phyloP scores from a whole-genome alignment of 1,139 yeast species.

The Yamadazyma friedrichii region DNA sequence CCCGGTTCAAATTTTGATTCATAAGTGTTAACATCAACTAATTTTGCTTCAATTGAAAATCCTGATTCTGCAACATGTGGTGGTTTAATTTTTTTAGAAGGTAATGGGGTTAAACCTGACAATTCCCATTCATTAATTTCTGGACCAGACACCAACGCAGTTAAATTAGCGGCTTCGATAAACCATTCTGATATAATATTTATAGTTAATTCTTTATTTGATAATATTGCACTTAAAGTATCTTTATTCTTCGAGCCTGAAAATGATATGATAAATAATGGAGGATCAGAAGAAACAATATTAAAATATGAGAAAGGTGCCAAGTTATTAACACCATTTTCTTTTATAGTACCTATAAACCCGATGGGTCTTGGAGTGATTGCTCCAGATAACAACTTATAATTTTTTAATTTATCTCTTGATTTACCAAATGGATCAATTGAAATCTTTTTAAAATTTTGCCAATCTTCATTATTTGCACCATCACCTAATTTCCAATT shows the following conservation, averaged over 20 bases:
- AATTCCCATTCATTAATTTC: constrained; percentile 56
- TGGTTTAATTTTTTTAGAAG: constrained; percentile 47
- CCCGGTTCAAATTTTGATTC: constrained; percentile 37
- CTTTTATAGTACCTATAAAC: constrained; percentile 47
- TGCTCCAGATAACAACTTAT: constrained; percentile 49
- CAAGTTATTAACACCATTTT: constrained; percentile 46
- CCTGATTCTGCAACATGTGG: constrained; percentile 63
- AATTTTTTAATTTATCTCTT: constrained; percentile 46
- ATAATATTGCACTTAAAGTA: constrained; percentile 47
- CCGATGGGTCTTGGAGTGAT: constrained; percentile 62
- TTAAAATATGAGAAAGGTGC: constrained; percentile 62
- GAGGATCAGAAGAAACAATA: constrained; percentile 54
- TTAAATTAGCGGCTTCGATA: constrained; percentile 58
- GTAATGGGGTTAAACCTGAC: constrained; percentile 51
- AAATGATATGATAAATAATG: constrained; percentile 53
- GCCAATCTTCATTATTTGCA: constrained; percentile 45
- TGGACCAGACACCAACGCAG: constrained; percentile 47
- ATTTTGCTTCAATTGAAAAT: constrained; percentile 56
- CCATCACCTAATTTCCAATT: constrained; percentile 53
- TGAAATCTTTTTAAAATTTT: constrained; percentile 30
- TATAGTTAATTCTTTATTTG: constrained; percentile 55
- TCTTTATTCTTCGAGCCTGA: constrained; percentile 47
- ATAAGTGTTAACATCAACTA: constrained; percentile 46
- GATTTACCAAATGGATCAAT: constrained; percentile 49
- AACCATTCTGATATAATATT: constrained; percentile 65